These are phyloP conservation scores for Triticum aestivum DNA, from an alignment of 176 grass and related monocot genomes.

Conservation along the genomic window DNA sequence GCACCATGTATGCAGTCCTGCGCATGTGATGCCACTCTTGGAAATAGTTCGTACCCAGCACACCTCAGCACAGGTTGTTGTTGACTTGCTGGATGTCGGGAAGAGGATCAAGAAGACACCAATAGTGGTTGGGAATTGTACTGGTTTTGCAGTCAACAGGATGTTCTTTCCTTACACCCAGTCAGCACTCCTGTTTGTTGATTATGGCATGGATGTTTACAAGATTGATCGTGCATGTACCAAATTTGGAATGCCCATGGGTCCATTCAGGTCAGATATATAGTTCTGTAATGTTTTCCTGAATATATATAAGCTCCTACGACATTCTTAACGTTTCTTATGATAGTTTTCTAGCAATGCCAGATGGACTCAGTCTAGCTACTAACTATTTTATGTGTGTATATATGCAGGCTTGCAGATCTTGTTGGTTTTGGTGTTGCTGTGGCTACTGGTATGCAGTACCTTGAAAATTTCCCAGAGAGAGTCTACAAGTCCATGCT, in stretches of 20 bases:
- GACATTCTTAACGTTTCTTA: not conserved
- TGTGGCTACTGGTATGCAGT: slow-evolving; percentile 78
- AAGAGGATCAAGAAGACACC: slow-evolving; percentile 92
- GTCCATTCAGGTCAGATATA: slow-evolving; percentile 83
- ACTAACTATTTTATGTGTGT: not conserved
- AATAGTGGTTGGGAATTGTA: slow-evolving; percentile 87
- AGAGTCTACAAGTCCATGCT: slow-evolving; percentile 91
- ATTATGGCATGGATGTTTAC: slow-evolving; percentile 88
- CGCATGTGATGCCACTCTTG: slow-evolving; percentile 88
- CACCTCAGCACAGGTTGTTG: slow-evolving; percentile 80
- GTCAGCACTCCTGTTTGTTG: slow-evolving; percentile 78
- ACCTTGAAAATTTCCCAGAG: slow-evolving; percentile 79
- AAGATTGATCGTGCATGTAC: slow-evolving; percentile 78
- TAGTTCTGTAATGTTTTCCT: not conserved
- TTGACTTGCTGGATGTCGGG: slow-evolving; percentile 82
- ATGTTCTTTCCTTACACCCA: slow-evolving; percentile 98
- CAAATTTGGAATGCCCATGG: slow-evolving; percentile 99
- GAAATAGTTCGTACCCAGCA: slow-evolving; percentile 80
- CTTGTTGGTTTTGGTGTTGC: slow-evolving; percentile 89
- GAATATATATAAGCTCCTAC: slow-evolving; percentile 14
- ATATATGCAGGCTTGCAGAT: slow-evolving; percentile 68
- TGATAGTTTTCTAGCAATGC: not conserved
- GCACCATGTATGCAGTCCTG: slow-evolving; percentile 51
- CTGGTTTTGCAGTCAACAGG: slow-evolving; percentile 88
- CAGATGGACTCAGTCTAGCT: not conserved